A percentile compares a stretch with the other conserved stretches of the same genome.
Conservation (phyloP, 2,329 filamentous ascomycete genomes). For the Diaporthe vexans region DNA sequence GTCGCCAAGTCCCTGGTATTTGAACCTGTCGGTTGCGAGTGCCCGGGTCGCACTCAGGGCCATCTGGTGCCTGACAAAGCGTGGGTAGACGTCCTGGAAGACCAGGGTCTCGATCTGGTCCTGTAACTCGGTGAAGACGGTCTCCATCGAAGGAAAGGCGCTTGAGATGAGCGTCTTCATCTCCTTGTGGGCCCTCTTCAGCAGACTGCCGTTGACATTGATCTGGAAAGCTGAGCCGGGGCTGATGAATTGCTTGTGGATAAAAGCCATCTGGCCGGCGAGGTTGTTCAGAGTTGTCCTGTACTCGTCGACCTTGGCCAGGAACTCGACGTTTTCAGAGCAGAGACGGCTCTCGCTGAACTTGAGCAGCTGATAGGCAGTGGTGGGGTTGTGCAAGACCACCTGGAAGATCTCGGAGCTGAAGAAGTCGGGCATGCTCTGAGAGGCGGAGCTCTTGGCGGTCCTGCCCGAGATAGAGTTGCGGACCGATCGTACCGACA, state of each 20-base stretch:
- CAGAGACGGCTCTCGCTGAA: conserved; percentile 57
- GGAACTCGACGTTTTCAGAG: conserved; percentile 61
- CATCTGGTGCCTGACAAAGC: conserved; percentile 65
- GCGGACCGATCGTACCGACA: conserved; percentile 22
- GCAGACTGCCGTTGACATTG: conserved; percentile 49
- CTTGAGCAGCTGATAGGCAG: conserved; percentile 57
- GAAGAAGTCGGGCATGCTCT: conserved; percentile 56
- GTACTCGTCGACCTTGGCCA: conserved; percentile 63
- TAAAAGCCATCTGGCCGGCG: conserved; percentile 54
- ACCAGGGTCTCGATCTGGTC: conserved; percentile 58
- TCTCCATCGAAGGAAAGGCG: conserved; percentile 54
- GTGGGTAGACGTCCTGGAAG: conserved; percentile 60
- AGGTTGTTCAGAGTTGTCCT: conserved; percentile 56
- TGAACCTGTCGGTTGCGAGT: conserved; percentile 49
- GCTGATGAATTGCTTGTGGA: conserved; percentile 50
- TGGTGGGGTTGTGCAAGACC: conserved; percentile 58
- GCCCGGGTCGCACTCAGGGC: conserved; percentile 54
- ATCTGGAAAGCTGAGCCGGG: conserved; percentile 41
- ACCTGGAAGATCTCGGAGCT: conserved; percentile 56
- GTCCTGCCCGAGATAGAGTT: conserved; percentile 32
- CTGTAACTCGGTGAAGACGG: conserved; percentile 56
- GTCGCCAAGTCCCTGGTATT: conserved; percentile 68
- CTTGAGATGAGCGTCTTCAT: conserved; percentile 48
- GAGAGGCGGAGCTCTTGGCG: conserved; percentile 35
- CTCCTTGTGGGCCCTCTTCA: conserved; percentile 49